Percentiles rank a stretch among this genome's conserved stretches.
These are phyloP conservation scores for Bretschneidera sinensis DNA, from an alignment of 345 rosid genomes.

Conservation along the genomic window DNA sequence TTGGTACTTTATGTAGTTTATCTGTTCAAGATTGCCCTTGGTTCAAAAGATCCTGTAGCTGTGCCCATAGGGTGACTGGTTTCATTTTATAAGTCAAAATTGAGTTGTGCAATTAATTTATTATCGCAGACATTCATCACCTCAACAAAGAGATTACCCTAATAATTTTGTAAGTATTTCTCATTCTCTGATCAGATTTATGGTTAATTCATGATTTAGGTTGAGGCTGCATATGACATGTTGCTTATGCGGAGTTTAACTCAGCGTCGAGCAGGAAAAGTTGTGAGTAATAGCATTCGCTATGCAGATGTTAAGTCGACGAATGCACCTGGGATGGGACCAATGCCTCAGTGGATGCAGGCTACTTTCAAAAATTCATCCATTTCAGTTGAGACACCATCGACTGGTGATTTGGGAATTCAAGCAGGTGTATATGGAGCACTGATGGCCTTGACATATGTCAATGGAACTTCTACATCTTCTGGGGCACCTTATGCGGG, in stretches of 20 bases:
- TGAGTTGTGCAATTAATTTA: too few species aligned
- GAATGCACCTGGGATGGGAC: constrained; percentile 40
- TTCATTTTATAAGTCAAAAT: too few species aligned
- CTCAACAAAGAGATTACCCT: too few species aligned
- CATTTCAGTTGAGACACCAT: constrained; percentile 65
- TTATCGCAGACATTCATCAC: too few species aligned
- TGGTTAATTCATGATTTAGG: constrained; percentile 37
- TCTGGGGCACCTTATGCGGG: constrained; percentile 47
- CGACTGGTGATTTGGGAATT: constrained; percentile 59
- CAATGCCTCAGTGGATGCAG: constrained; percentile 75
- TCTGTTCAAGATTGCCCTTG: too few species aligned
- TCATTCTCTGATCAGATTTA: constrained; percentile 1
- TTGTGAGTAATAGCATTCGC: constrained; percentile 59
- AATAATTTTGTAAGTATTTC: background rate
- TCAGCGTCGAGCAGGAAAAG: constrained; percentile 89
- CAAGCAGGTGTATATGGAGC: constrained; percentile 96
- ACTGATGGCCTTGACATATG: constrained; percentile 70
- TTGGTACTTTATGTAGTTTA: too few species aligned
- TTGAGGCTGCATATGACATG: constrained; percentile 97
- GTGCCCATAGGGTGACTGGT: too few species aligned
- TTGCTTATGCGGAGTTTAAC: constrained; percentile 89
- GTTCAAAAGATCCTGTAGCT: too few species aligned
- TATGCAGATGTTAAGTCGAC: constrained; percentile 89
- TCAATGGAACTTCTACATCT: constrained; percentile 60
- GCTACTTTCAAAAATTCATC: constrained; percentile 52